phyloP scores from a whole-genome alignment of 371 early-diverging fungal species.

The Neoconidiobolus thromboides region DNA sequence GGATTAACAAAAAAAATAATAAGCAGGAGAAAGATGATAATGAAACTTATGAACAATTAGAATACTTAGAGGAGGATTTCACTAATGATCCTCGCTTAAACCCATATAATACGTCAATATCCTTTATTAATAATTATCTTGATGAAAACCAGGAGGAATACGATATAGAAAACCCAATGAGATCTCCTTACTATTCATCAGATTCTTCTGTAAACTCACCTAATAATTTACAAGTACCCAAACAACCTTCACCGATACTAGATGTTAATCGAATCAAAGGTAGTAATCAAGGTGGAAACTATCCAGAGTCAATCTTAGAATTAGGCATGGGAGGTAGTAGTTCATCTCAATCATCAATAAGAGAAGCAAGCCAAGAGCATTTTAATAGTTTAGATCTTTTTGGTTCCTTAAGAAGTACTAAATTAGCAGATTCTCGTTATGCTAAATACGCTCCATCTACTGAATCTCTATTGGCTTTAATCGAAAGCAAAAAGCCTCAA shows the following conservation, averaged over 20 bases:
- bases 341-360: constrained; percentile 1
- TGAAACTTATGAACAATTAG: too few species aligned
- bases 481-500: constrained; percentile 40
- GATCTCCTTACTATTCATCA: constrained; percentile 4
- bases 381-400: constrained; percentile 38
- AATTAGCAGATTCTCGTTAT: constrained; percentile 36
- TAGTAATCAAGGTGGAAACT: background rate
- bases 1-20: too few species aligned
- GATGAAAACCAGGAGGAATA: constrained; percentile 1
- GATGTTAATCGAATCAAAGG: background rate
- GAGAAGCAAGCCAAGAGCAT: constrained; percentile 16
- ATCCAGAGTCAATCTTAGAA: constrained; percentile 2
- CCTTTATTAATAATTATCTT: constrained; percentile 1
- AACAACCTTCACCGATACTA: background rate
- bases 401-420: constrained; percentile 30
- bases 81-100: background rate
- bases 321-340: background rate
- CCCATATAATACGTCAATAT: background rate
- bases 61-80: background rate
- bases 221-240: background rate
- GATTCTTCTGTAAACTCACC: constrained; percentile 4
- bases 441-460: constrained; percentile 51
- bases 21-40: too few species aligned
- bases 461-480: constrained; percentile 46
- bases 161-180: background rate